These are phyloP conservation scores for Ascochyta lentis DNA, from an alignment of 2,329 filamentous ascomycete genomes.

Conservation along the genomic window DNA sequence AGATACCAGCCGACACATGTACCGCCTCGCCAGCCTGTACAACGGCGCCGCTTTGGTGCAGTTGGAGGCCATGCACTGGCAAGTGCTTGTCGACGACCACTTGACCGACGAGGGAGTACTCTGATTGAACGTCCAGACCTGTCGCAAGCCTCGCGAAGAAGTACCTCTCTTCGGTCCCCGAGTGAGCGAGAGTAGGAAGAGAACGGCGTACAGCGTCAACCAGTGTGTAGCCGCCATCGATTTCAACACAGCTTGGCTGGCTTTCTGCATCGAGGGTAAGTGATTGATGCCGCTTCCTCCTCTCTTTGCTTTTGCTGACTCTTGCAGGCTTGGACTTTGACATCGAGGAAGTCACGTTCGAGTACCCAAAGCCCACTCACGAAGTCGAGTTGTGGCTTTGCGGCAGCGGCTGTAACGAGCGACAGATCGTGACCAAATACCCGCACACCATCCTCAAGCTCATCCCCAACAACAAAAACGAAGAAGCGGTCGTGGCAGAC, in stretches of 20 bases:
- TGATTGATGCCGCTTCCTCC: too few species aligned
- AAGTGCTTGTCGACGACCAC: not conserved
- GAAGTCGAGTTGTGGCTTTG: not conserved
- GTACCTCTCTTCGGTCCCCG: not conserved
- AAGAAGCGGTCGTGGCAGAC: not conserved
- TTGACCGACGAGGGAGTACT: not conserved
- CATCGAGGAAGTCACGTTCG: not conserved
- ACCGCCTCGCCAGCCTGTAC: slow-evolving; percentile 2
- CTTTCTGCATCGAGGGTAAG: not conserved
- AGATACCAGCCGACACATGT: not conserved
- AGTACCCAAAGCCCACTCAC: not conserved
- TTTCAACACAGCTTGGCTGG: slow-evolving; percentile 1
- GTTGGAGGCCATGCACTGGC: not conserved
- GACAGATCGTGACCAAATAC: not conserved
- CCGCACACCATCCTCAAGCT: not conserved
- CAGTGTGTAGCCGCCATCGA: not conserved
- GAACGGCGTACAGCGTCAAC: slow-evolving; percentile 1
- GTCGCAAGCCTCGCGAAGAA: not conserved
- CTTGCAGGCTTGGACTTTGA: not conserved
- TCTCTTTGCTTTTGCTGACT: not conserved
- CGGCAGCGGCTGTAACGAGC: not conserved
- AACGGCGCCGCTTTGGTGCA: not conserved
- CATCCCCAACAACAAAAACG: not conserved
- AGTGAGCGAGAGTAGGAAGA: not conserved
- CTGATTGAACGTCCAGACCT: not conserved